phyloP scores from a whole-genome alignment of 2,329 filamentous ascomycete species.

The Zelopaecilomyces penicillatus region DNA sequence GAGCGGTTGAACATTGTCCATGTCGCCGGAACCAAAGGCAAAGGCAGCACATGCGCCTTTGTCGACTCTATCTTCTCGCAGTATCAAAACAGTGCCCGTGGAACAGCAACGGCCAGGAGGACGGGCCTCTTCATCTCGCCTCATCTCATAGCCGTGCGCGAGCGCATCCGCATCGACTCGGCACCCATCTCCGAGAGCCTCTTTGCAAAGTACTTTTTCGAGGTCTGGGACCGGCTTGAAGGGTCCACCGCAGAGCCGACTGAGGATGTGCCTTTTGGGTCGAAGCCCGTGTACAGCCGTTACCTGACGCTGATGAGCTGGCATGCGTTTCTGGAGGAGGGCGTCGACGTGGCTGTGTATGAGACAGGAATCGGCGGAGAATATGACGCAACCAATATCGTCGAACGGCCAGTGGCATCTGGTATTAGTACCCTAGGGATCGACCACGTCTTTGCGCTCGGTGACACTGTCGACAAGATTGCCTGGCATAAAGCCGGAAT shows the following conservation, averaged over 20 bases:
- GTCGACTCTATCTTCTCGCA: constrained; percentile 52
- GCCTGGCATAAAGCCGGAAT: constrained; percentile 70
- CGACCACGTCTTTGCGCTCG: constrained; percentile 58
- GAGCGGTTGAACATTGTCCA: constrained; percentile 58
- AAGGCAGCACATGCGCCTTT: constrained; percentile 65
- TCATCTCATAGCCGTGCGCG: constrained; percentile 58
- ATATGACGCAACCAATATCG: constrained; percentile 60
- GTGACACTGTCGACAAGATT: constrained; percentile 55
- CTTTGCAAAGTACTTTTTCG: constrained; percentile 59
- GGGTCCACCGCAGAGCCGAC: constrained; percentile 22
- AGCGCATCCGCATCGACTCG: constrained; percentile 57
- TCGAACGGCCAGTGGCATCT: constrained; percentile 47
- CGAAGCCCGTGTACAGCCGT: constrained; percentile 49
- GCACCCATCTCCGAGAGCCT: constrained; percentile 46
- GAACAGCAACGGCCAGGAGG: constrained; percentile 28
- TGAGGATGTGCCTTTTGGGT: constrained; percentile 26
- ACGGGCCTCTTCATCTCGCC: constrained; percentile 62
- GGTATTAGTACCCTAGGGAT: constrained; percentile 60
- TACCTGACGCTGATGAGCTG: constrained; percentile 59
- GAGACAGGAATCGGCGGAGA: constrained; percentile 62
- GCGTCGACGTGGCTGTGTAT: constrained; percentile 53
- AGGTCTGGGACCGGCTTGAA: constrained; percentile 54
- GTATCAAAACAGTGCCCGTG: constrained; percentile 27
- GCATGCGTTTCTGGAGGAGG: constrained; percentile 57
- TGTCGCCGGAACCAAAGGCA: constrained; percentile 69